These are phyloP conservation scores for Combretum micranthum DNA, from an alignment of 345 rosid species.

Conservation along the genomic window DNA sequence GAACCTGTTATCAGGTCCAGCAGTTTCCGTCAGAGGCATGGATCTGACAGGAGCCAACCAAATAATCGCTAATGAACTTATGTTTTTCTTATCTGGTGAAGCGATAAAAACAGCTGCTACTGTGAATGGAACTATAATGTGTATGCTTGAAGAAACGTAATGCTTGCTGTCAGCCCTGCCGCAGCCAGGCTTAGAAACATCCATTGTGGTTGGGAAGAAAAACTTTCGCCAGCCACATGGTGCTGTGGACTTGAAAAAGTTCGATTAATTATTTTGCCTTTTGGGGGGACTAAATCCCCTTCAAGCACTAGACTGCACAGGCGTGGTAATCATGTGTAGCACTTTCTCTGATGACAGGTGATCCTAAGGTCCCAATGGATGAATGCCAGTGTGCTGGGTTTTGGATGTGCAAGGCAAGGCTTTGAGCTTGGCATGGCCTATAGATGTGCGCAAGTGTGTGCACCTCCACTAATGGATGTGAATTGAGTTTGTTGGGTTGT, in stretches of 20 bases:
- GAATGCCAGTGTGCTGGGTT: no score
- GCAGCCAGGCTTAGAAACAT: slow-evolving; percentile 23
- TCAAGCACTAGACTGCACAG: not conserved
- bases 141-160: slow-evolving; percentile 49
- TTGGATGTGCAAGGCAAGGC: no score
- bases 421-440: no score
- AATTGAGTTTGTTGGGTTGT: no score
- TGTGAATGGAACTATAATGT: slow-evolving; percentile 33
- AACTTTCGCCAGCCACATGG: slow-evolving; percentile 27
- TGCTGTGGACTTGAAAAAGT: slow-evolving; percentile 29
- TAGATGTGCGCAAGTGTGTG: no score
- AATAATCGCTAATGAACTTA: slow-evolving; percentile 40
- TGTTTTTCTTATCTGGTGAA: slow-evolving; percentile 23
- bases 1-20: slow-evolving; percentile 36
- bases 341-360: no score
- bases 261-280: slow-evolving; percentile 22
- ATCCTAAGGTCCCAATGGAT: no score
- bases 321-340: no score
- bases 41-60: slow-evolving; percentile 55
- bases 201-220: slow-evolving; percentile 32
- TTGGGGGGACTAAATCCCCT: slow-evolving; percentile 24
- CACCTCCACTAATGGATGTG: no score
- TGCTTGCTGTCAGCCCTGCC: slow-evolving; percentile 27
- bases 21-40: slow-evolving; percentile 69
- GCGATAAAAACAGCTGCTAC: slow-evolving; percentile 21